Conservation (phyloP, 1,284 basidiomycete genomes). For the Kwoniella shivajii region DNA sequence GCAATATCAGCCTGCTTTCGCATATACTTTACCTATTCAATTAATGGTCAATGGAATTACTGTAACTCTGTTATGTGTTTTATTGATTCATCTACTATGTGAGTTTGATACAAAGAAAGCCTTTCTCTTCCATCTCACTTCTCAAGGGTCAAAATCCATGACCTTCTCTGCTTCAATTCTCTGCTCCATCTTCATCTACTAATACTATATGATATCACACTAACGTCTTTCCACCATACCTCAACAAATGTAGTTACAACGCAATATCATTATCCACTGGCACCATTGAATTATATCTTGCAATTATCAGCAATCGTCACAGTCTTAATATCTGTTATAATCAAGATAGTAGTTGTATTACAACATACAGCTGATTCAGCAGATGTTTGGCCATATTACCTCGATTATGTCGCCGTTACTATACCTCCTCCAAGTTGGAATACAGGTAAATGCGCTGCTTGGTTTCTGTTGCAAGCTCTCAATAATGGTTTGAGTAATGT, state of each 20-base stretch:
- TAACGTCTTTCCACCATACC: too few species aligned
- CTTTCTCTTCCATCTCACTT: not conserved
- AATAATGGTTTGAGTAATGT: slow-evolving; percentile 85
- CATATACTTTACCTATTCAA: slow-evolving; percentile 87
- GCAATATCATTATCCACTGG: slow-evolving; percentile 94
- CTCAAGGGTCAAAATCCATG: too few species aligned
- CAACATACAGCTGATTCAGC: slow-evolving; percentile 65
- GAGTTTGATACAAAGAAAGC: too few species aligned
- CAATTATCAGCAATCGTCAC: slow-evolving; percentile 80
- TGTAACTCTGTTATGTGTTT: slow-evolving; percentile 80
- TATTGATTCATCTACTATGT: slow-evolving; percentile 85
- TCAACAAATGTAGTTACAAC: slow-evolving; percentile 81
- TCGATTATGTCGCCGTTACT: slow-evolving; percentile 82
- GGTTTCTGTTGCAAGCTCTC: slow-evolving; percentile 84
- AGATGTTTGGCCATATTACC: slow-evolving; percentile 87
- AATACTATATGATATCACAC: too few species aligned
- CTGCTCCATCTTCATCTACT: too few species aligned
- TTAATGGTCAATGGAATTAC: slow-evolving; percentile 85
- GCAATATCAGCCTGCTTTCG: slow-evolving; percentile 71
- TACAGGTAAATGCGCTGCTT: slow-evolving; percentile 69
- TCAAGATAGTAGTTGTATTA: slow-evolving; percentile 77
- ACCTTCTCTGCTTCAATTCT: too few species aligned
- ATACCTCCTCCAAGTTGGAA: slow-evolving; percentile 75
- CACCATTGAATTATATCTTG: slow-evolving; percentile 85
- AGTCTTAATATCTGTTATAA: slow-evolving; percentile 73